Evolutionary conservation across 1,284 basidiomycete genomes (phyloP).

Genomic region (Ganoderma sp.): DNA sequence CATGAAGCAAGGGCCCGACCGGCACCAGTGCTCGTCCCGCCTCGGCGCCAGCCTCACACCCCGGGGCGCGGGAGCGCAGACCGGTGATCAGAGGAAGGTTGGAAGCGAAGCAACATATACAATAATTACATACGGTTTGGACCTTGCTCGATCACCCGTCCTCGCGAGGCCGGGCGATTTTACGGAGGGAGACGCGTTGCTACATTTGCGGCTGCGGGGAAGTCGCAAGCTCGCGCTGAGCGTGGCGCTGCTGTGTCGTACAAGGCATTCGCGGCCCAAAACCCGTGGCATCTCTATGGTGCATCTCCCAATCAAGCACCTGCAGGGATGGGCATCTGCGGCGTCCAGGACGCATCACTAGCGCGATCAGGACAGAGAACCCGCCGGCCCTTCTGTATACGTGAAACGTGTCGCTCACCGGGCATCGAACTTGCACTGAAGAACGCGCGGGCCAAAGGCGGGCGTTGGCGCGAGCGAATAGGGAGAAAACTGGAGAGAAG

Average conservation of each 20-base stretch:
- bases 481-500: not conserved
- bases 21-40: not conserved
- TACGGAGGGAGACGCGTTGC: not conserved
- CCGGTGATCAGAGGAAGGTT: slow-evolving; percentile 6
- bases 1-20: not conserved
- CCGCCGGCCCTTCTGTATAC: not conserved
- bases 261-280: not conserved
- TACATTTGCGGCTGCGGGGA: not conserved
- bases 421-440: not conserved
- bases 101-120: not conserved
- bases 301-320: not conserved
- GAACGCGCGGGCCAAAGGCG: not conserved
- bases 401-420: slow-evolving; percentile 4
- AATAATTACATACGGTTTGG: not conserved
- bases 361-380: slow-evolving; percentile 5
- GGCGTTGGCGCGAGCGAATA: slow-evolving; percentile 1
- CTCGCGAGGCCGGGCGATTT: not conserved
- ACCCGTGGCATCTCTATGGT: not conserved
- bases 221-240: not conserved
- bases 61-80: slow-evolving; percentile 7
- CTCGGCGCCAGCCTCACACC: slow-evolving; percentile 1
- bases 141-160: not conserved
- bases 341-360: not conserved
- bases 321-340: slow-evolving; percentile 1
- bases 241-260: not conserved